Conservation (phyloP, 192 early-diverging fungal species). For the Allomyces javanicus region DNA sequence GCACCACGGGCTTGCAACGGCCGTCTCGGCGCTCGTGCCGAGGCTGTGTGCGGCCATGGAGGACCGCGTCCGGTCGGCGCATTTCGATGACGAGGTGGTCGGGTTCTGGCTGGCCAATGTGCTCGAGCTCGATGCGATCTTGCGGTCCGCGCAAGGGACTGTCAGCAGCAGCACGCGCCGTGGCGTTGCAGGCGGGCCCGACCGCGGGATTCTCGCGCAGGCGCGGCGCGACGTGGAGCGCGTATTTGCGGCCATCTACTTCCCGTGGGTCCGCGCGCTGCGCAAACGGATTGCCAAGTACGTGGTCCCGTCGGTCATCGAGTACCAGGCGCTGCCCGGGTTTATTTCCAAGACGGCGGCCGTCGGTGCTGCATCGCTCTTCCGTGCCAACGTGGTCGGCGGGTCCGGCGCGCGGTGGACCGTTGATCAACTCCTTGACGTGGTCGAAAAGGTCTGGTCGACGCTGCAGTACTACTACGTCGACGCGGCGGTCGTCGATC, state of each 20-base stretch:
- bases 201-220: slow-evolving; percentile 33
- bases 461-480: slow-evolving; percentile 97
- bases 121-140: slow-evolving; percentile 81
- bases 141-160: slow-evolving; percentile 6
- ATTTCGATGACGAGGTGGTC: not conserved
- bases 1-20: slow-evolving; percentile 55
- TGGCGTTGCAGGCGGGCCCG: too few relatives aligned
- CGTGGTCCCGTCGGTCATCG: slow-evolving; percentile 89
- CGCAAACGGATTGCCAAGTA: slow-evolving; percentile 86
- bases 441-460: slow-evolving; percentile 84
- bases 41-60: slow-evolving; percentile 71
- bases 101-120: slow-evolving; percentile 97
- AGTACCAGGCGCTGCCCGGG: slow-evolving; percentile 82
- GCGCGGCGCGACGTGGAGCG: slow-evolving; percentile 79
- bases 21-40: slow-evolving; percentile 65
- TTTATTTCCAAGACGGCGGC: slow-evolving; percentile 65
- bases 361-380: slow-evolving; percentile 34
- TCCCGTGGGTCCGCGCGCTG: slow-evolving; percentile 94
- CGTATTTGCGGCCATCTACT: slow-evolving; percentile 85
- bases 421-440: slow-evolving; percentile 85
- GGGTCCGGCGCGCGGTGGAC: too few relatives aligned
- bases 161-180: too few relatives aligned
- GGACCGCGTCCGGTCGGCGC: slow-evolving; percentile 22
- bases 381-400: slow-evolving; percentile 20
- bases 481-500: slow-evolving; percentile 71